phyloP scores from a whole-genome alignment of 371 early-diverging fungal genomes.

The Mortierella sp. region DNA sequence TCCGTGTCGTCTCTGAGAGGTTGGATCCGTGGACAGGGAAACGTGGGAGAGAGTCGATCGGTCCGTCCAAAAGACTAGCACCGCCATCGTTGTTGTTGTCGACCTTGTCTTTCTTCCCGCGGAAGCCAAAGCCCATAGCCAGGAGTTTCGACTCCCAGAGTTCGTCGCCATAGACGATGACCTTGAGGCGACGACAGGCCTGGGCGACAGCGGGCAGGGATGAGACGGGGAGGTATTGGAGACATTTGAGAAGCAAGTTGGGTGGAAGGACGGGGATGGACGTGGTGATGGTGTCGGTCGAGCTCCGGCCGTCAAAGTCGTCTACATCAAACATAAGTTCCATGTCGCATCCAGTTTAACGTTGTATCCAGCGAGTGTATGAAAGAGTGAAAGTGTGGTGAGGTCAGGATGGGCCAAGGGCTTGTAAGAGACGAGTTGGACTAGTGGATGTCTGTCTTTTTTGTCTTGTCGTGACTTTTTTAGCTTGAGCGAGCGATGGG shows the following conservation, averaged over 20 bases:
- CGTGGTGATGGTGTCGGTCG: slow-evolving; percentile 49
- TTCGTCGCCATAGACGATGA: slow-evolving; percentile 74
- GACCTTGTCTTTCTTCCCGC: not conserved
- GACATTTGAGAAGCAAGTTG: slow-evolving; percentile 63
- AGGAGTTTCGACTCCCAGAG: slow-evolving; percentile 70
- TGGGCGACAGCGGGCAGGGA: slow-evolving; percentile 64
- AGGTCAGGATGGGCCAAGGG: not conserved
- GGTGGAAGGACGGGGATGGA: slow-evolving; percentile 61
- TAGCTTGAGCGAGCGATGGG: not conserved
- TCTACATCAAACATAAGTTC: slow-evolving; percentile 54
- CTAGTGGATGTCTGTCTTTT: too few relatives aligned
- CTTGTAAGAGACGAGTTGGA: not conserved
- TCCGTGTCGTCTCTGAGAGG: slow-evolving; percentile 41
- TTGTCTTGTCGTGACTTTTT: slow-evolving; percentile 8
- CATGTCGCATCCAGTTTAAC: slow-evolving; percentile 22
- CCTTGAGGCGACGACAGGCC: slow-evolving; percentile 73
- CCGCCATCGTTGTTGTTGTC: not conserved
- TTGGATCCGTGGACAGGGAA: slow-evolving; percentile 42
- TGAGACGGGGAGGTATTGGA: slow-evolving; percentile 65
- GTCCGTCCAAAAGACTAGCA: slow-evolving; percentile 33
- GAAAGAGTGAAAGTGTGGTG: not conserved
- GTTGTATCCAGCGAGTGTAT: not conserved
- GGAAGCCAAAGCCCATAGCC: slow-evolving; percentile 52
- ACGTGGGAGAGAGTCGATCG: slow-evolving; percentile 35
- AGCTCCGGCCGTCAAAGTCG: slow-evolving; percentile 38